These are phyloP conservation scores for Nothophaeocryptopus gaeumannii DNA, from an alignment of 2,329 filamentous ascomycete species.

Conservation along the genomic window DNA sequence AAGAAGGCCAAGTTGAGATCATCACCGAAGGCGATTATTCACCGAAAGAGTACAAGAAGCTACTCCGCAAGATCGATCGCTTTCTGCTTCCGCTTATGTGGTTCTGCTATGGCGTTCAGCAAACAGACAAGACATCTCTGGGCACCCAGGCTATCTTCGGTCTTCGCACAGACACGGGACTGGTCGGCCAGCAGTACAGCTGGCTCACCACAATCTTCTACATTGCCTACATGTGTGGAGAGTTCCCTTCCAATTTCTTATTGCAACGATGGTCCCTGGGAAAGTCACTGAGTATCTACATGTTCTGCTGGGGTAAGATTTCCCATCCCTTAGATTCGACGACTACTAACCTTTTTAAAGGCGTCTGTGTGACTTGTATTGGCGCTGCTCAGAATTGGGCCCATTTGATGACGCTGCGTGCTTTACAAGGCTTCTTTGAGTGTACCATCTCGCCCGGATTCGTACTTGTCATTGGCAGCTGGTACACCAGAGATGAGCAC, in stretches of 20 bases:
- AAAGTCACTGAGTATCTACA: conserved; percentile 36
- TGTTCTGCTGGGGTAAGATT: conserved; percentile 33
- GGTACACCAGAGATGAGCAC: conserved; percentile 38
- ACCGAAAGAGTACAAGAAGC: conserved; percentile 27
- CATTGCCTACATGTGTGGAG: conserved; percentile 40
- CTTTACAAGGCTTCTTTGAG: conserved; percentile 39
- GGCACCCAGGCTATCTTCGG: conserved; percentile 48
- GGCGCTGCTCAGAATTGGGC: conserved; percentile 34
- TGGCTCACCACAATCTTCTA: conserved; percentile 46
- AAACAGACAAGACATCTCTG: conserved; percentile 46
- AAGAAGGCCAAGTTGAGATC: conserved; percentile 19
- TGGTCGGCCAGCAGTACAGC: conserved; percentile 39
- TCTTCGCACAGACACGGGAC: conserved; percentile 45
- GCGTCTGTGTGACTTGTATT: conserved; percentile 30
- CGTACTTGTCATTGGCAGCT: conserved; percentile 35
- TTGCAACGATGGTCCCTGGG: conserved; percentile 38
- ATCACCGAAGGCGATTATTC: conserved; percentile 29
- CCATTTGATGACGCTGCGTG: conserved; percentile 37
- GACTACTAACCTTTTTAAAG: conserved; percentile 5
- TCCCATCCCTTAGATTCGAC: neutral
- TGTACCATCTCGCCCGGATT: conserved; percentile 39
- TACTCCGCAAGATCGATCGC: conserved; percentile 42
- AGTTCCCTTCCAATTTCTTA: conserved; percentile 38
- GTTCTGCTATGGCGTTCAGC: conserved; percentile 51
- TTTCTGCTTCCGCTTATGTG: conserved; percentile 50